A percentile compares a stretch with the other conserved stretches of the same genome.
Conservation (phyloP, 768 basidiomycete species). For the Scleroderma bovista region DNA sequence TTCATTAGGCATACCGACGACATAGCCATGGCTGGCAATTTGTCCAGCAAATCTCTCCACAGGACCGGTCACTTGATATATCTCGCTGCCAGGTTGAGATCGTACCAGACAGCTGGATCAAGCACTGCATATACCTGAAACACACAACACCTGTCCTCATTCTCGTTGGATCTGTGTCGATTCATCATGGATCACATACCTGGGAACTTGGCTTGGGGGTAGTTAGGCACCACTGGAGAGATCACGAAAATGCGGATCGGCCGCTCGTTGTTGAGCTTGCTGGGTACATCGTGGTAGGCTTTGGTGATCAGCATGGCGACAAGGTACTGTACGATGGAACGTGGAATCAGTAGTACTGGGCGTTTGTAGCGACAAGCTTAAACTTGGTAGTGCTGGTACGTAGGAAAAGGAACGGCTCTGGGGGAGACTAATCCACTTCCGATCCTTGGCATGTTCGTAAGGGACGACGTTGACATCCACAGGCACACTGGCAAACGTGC, state of each 20-base stretch:
- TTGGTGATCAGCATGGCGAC: constrained; percentile 75
- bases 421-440: too few species aligned
- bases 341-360: too few species aligned
- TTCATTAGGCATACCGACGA: constrained; percentile 54
- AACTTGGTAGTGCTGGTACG: too few species aligned
- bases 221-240: constrained; percentile 70
- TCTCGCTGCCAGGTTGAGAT: constrained; percentile 55
- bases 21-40: constrained; percentile 82
- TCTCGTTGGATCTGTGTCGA: neutral
- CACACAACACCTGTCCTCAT: constrained; percentile 60
- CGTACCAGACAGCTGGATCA: neutral
- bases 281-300: constrained; percentile 70
- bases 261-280: constrained; percentile 54
- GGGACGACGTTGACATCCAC: neutral
- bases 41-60: constrained; percentile 90
- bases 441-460: too few species aligned
- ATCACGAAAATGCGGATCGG: constrained; percentile 82
- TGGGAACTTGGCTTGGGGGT: constrained; percentile 89
- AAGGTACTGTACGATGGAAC: neutral
- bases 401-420: too few species aligned
- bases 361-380: too few species aligned
- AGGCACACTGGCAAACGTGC: constrained; percentile 2
- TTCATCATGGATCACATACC: constrained; percentile 35
- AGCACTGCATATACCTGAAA: constrained; percentile 51
- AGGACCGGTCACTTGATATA: constrained; percentile 94